Evolutionary conservation across 2,329 filamentous ascomycete genomes (phyloP), one percentile per base, ranked within the genome.

Genomic region (Cucurbitaria berberidis): DNA sequence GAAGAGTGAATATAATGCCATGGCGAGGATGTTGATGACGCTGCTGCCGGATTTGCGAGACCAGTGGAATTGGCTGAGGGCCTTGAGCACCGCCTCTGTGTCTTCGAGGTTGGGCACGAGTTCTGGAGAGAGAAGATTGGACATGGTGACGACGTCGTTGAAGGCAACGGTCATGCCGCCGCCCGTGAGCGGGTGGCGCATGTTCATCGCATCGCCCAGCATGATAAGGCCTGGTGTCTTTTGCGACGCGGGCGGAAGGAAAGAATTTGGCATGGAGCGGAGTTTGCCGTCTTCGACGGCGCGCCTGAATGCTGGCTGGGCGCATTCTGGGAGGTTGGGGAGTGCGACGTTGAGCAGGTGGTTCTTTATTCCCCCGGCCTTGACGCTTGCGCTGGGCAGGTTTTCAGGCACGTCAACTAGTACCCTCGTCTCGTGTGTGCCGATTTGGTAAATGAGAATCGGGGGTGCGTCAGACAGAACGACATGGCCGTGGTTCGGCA

Each of bases 121-220:
- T 34, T 83, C 78, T 0, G 91, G 92, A 32, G 85, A 81, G 1
- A 99, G 84, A 19, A 97, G 80, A 8, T 88, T 83, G 0, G 89
- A 81, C 22, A 99, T 82, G 1, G 96, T 77, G 10, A 95, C 83
- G 1, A 90, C 93, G 70, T 99, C 95, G 77, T 93, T 96, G 76
- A 99, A 89, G 1, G 91, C 95, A 1, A 98, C 95, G 0, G 93
- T 98, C 95, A 99, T 99, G 66, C 95, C 95, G 62, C 95, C 95
- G 47, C 95, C 95, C 0, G 95, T 99, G 11, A 99, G 83, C 1
- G 95, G 95, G 77, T 99, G 95, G n/a, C 95, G 90, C 95, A 99
- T 99, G 80, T 99, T 99, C 83, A 96, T 88, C 13, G 95, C 93
- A 73, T 99, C 95, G 53, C 95, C 95, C 8, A 98, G 83, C 30